Conservation (phyloP, 768 basidiomycete species). For the Paxillus ammoniavirescens region DNA sequence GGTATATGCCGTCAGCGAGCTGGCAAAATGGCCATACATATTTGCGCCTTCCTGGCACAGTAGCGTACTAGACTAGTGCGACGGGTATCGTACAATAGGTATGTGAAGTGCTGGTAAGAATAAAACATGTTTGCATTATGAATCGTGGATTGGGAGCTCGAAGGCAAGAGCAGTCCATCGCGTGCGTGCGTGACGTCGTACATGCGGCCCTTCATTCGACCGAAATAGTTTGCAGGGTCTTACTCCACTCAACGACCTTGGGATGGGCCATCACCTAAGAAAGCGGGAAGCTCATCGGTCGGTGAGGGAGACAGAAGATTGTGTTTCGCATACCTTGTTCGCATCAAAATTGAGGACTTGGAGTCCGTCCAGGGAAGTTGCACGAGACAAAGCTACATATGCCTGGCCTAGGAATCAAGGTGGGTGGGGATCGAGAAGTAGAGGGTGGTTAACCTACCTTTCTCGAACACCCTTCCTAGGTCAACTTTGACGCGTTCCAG, state of each 20-base stretch:
- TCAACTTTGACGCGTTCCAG: conserved; percentile 94
- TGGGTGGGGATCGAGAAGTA: conserved; percentile 1
- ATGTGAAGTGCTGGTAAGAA: neutral
- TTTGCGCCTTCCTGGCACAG: neutral
- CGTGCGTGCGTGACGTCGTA: neutral
- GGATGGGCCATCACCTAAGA: conserved; percentile 67
- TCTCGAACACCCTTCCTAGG: conserved; percentile 89
- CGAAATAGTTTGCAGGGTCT: conserved; percentile 55
- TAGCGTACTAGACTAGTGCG: neutral
- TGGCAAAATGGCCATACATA: neutral
- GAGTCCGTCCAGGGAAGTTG: conserved; percentile 80
- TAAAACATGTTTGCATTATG: no score
- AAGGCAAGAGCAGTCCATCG: neutral
- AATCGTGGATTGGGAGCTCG: no score
- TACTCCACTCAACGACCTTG: conserved; percentile 72
- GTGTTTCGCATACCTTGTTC: conserved; percentile 50
- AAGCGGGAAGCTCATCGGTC: conserved; percentile 5
- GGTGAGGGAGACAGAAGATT: no score
- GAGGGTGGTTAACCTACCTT: conserved; percentile 47
- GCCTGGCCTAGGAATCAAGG: conserved; percentile 61
- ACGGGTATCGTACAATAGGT: neutral
- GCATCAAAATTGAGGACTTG: conserved; percentile 82
- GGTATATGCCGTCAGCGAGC: neutral
- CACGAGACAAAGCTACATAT: conserved; percentile 89
- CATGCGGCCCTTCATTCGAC: conserved; percentile 8